Base-by-base conservation (phyloP, 1,284 basidiomycete genomes). In the Mycena citricolor region DNA sequence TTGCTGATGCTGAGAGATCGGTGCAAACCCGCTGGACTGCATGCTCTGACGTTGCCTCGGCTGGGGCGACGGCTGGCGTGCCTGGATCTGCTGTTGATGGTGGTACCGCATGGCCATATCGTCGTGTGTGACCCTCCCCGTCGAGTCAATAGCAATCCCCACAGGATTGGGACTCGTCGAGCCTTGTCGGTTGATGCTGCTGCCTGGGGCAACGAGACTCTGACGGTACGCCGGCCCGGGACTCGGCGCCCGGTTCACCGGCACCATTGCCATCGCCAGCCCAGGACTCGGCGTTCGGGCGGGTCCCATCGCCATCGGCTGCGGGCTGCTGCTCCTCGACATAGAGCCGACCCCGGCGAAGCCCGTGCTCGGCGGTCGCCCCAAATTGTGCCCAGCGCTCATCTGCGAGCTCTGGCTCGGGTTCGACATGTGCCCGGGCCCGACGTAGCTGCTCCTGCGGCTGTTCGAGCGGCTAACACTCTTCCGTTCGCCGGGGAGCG, bases 401-500 rank as follows among this genome's bases (percentile, higher is more conserved):
- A 55, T 62, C 48, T 63, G 20, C 49, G 50, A 22, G 12, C 47
- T 49, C 33, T 65, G 58, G 39, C 54, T 44, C 19, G 40, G 49
- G 24, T 53, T 47, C 39, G 52, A 41, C 43, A 44, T 44, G 33
- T 52, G 55, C 24, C 54, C 35, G 52, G 55, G 16, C 47, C 48
- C 69, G 12, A 69, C 64, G 49, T 67, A 65, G 59, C 77, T 73
- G 54, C 70, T 70, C 39, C 72, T 69, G 19, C 69, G 62, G 51
- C 76, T 80, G 33, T 70, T 67, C 37, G 61, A 62, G 25, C 69
- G 60, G 42, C 67, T 69, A 14, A 69, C 59, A 12, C 62, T 61
- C 56, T 78, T 79, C 17, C 83, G 73, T 64, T 97, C 94, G 2
- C 90, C 91, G 2, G 93, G 94, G 63, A 97, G 79, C 0, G 86